A percentile compares a stretch with the other conserved stretches of the same genome.
These are phyloP conservation scores for Platismatia glauca DNA, from an alignment of 495 filamentous ascomycete species.

Conservation along the genomic window DNA sequence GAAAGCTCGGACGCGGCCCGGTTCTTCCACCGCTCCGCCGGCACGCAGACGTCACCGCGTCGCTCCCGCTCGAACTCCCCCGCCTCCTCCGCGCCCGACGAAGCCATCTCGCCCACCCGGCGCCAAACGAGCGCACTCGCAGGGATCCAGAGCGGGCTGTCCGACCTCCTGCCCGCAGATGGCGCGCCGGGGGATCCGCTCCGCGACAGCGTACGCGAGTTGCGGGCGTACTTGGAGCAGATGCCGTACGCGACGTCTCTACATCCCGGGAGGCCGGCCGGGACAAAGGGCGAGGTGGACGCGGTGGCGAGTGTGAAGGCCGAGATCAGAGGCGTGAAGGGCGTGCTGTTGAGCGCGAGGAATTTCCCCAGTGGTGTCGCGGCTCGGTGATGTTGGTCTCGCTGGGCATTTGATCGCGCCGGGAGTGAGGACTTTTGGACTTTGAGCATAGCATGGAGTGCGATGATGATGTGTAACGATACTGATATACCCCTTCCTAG, in stretches of 20 bases:
- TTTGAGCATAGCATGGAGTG: too few relatives aligned
- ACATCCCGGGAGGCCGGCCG: constrained; percentile 34
- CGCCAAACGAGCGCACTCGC: constrained; percentile 7
- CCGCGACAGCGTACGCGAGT: constrained; percentile 33
- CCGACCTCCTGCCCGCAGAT: constrained; percentile 7
- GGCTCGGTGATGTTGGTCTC: constrained; percentile 7
- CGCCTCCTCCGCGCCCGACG: constrained; percentile 12
- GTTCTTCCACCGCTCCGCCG: constrained; percentile 84
- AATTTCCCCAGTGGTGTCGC: constrained; percentile 41
- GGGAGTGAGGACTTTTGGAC: too few relatives aligned
- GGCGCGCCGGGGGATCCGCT: constrained; percentile 31
- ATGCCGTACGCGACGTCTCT: constrained; percentile 28
- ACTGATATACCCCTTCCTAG: neutral
- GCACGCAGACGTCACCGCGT: constrained; percentile 68
- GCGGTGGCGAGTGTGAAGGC: constrained; percentile 68
- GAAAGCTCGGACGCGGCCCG: constrained; percentile 65
- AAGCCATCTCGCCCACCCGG: neutral
- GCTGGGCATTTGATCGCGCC: too few relatives aligned
- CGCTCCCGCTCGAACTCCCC: constrained; percentile 31
- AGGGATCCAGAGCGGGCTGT: constrained; percentile 8
- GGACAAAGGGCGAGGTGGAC: constrained; percentile 55
- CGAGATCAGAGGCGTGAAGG: constrained; percentile 89
- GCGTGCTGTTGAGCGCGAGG: constrained; percentile 72
- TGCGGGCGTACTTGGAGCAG: constrained; percentile 45
- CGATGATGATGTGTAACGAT: neutral